A percentile compares a stretch with the other conserved stretches of the same genome.
Conservation (phyloP, 257 asterid genomes). For the Solanum chmielewskii region DNA sequence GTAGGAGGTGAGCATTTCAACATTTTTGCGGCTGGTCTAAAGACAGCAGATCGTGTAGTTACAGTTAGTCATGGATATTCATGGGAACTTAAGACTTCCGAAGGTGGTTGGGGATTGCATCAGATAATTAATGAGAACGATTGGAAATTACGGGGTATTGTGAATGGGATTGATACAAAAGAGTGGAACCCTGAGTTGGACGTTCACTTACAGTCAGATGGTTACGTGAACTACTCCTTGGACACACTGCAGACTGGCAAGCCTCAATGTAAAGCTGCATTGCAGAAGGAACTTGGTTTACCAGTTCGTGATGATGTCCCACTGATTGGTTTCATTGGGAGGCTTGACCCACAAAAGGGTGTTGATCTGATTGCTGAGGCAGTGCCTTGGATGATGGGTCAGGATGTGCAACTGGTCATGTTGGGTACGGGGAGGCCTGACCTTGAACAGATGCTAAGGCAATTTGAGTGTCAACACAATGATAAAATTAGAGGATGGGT, state of each 20-base stretch:
- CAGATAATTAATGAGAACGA: constrained; percentile 57
- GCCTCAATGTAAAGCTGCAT: constrained; percentile 69
- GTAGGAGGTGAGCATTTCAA: constrained; percentile 91
- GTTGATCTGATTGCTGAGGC: constrained; percentile 86
- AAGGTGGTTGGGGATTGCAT: constrained; percentile 97
- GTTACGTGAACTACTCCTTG: constrained; percentile 68
- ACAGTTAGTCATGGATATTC: constrained; percentile 88
- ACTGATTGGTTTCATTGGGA: constrained; percentile 78
- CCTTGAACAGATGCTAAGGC: constrained; percentile 67
- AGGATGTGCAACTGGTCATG: constrained; percentile 82
- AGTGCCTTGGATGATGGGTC: constrained; percentile 85
- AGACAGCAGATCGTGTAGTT: constrained; percentile 72
- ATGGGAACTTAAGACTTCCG: constrained; percentile 80
- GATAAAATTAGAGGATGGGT: constrained; percentile 83
- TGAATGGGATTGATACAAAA: constrained; percentile 81
- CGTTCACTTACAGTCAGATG: constrained; percentile 60
- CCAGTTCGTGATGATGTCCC: constrained; percentile 56
- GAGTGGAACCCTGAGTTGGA: constrained; percentile 89
- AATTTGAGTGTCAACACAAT: constrained; percentile 47
- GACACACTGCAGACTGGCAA: constrained; percentile 65
- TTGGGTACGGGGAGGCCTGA: constrained; percentile 80
- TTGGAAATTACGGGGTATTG: constrained; percentile 85
- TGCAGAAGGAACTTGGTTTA: constrained; percentile 80
- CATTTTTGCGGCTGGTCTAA: constrained; percentile 91
- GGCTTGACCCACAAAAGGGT: constrained; percentile 89